Evolutionary conservation across 169 alveolate genomes (phyloP).

Genomic region (Plasmodium billcollinsi): DNA sequence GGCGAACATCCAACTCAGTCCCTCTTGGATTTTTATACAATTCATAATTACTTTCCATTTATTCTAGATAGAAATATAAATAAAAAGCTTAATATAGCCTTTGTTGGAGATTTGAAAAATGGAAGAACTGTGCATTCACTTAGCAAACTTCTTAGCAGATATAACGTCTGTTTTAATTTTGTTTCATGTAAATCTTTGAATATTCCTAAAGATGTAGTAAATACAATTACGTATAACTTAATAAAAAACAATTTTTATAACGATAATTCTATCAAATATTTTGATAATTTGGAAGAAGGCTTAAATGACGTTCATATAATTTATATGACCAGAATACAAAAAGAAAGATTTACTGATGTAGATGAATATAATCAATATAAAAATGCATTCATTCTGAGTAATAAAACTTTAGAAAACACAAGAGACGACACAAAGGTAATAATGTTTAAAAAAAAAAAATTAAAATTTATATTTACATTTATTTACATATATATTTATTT

Average conservation of each 20-base stretch:
- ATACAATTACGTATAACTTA: slow-evolving; percentile 40
- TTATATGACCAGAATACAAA: slow-evolving; percentile 88
- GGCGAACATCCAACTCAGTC: slow-evolving; percentile 93
- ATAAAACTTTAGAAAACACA: slow-evolving; percentile 71
- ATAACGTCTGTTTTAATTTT: slow-evolving; percentile 81
- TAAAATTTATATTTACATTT: background rate
- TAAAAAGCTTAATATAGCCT: slow-evolving; percentile 78
- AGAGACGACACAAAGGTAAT: slow-evolving; percentile 81
- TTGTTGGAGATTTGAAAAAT: slow-evolving; percentile 89
- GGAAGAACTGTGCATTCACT: slow-evolving; percentile 90
- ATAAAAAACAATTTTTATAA: slow-evolving; percentile 49
- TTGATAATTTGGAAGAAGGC: slow-evolving; percentile 71
- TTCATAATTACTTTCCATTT: slow-evolving; percentile 81
- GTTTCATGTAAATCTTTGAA: slow-evolving; percentile 82
- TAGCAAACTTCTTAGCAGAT: slow-evolving; percentile 84
- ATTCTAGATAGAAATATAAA: slow-evolving; percentile 45
- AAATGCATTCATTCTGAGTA: slow-evolving; percentile 79
- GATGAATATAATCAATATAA: slow-evolving; percentile 76
- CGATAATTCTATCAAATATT: slow-evolving; percentile 53
- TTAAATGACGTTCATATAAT: slow-evolving; percentile 79
- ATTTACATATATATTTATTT: background rate
- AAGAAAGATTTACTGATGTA: slow-evolving; percentile 82
- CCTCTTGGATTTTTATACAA: slow-evolving; percentile 86
- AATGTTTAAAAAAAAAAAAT: background rate
- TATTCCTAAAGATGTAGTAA: slow-evolving; percentile 80